A percentile compares a stretch with the other conserved stretches of the same genome.
Evolutionary conservation across 2,329 filamentous ascomycete species (phyloP).

Genomic region (Lanzia echinophila): DNA sequence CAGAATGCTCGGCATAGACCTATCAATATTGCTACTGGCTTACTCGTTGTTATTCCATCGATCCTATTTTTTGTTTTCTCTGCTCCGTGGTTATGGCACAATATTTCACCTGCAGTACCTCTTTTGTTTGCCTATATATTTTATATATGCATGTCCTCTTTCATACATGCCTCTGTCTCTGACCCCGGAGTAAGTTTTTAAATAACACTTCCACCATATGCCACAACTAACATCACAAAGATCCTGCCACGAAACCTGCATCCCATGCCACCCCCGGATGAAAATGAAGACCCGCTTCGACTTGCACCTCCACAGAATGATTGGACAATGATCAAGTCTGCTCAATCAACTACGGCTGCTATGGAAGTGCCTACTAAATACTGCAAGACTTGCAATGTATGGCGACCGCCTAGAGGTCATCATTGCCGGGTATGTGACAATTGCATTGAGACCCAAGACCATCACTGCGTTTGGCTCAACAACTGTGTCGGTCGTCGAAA

Average conservation of each 20-base stretch:
- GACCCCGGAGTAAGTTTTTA: constrained; percentile 75
- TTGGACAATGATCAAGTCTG: constrained; percentile 86
- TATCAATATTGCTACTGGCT: constrained; percentile 79
- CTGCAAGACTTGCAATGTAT: constrained; percentile 95
- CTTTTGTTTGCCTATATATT: constrained; percentile 88
- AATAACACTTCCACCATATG: background rate
- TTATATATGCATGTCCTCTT: constrained; percentile 85
- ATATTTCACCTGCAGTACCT: constrained; percentile 81
- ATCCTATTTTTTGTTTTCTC: constrained; percentile 80
- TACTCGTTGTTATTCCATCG: constrained; percentile 71
- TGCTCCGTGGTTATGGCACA: constrained; percentile 75
- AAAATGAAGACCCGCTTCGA: constrained; percentile 72
- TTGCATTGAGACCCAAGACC: constrained; percentile 93
- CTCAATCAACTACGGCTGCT: constrained; percentile 65
- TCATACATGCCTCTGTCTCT: constrained; percentile 83
- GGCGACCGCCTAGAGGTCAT: constrained; percentile 90
- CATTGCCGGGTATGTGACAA: constrained; percentile 97
- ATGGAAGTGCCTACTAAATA: constrained; percentile 99
- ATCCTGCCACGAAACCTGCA: constrained; percentile 91
- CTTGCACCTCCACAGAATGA: constrained; percentile 82
- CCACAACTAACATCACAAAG: constrained; percentile 39
- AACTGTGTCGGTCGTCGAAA: constrained; percentile 96
- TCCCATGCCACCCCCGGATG: constrained; percentile 68
- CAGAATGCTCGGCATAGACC: constrained; percentile 85
- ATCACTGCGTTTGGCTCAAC: constrained; percentile 98